Percentiles rank a stretch among this genome's conserved stretches.
Conservation (phyloP, 805 yeast genomes). For the Saturnispora gosingensis region DNA sequence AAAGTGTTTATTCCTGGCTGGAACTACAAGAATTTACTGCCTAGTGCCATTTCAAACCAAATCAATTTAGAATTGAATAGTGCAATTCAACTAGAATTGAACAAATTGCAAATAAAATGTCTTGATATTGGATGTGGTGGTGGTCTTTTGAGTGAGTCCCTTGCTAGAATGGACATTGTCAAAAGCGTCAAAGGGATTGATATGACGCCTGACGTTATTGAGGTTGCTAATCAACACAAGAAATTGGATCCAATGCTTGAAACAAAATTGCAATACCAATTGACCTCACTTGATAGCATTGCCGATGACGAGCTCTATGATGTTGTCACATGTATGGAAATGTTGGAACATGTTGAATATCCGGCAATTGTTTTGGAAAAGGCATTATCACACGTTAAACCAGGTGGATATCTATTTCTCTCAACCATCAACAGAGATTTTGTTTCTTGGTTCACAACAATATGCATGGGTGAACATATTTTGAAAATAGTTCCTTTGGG, state of each 20-base stretch:
- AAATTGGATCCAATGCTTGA: constrained; percentile 53
- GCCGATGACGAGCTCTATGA: constrained; percentile 45
- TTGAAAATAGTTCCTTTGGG: constrained; percentile 81
- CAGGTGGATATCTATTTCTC: constrained; percentile 77
- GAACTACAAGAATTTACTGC: constrained; percentile 51
- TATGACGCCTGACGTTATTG: constrained; percentile 70
- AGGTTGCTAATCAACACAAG: constrained; percentile 68
- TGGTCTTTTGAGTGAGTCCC: constrained; percentile 81
- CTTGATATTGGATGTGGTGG: constrained; percentile 98
- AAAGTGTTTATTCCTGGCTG: constrained; percentile 69
- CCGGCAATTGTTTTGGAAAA: constrained; percentile 67
- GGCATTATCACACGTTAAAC: constrained; percentile 59
- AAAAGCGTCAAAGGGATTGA: constrained; percentile 72
- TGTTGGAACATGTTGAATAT: constrained; percentile 86
- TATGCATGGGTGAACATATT: constrained; percentile 78
- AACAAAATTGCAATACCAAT: constrained; percentile 42
- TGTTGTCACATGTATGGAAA: constrained; percentile 83
- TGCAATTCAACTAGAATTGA: constrained; percentile 32
- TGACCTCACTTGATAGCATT: constrained; percentile 54
- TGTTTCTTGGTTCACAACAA: constrained; percentile 86
- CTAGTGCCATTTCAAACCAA: constrained; percentile 39
- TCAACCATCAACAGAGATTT: constrained; percentile 90
- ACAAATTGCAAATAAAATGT: constrained; percentile 36
- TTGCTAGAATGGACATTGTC: constrained; percentile 67
- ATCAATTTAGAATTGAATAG: constrained; percentile 43